A percentile compares a stretch with the other conserved stretches of the same genome.
These are phyloP conservation scores for Podochytrium sp. DNA, from an alignment of 192 early-diverging fungal genomes.

Conservation along the genomic window DNA sequence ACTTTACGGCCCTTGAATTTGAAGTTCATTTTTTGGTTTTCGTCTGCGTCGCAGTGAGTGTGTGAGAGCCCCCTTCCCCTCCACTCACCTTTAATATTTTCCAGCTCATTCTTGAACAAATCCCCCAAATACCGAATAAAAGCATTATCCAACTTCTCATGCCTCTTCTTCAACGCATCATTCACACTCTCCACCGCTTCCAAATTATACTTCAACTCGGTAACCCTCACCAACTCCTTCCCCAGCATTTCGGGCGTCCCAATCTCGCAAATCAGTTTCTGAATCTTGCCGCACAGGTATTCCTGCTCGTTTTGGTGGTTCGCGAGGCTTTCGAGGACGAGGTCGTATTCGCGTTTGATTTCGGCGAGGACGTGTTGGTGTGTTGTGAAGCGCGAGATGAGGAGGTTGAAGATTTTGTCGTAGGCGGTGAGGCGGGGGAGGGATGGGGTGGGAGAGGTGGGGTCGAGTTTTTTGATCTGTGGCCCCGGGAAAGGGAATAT, in stretches of 20 bases:
- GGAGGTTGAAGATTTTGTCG: conserved; percentile 28
- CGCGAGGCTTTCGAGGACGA: conserved; percentile 6
- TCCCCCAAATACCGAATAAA: conserved; percentile 21
- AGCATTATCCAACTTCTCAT: conserved; percentile 11
- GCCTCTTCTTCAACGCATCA: conserved; percentile 8
- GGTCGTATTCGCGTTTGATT: conserved; percentile 34
- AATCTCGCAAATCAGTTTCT: conserved; percentile 34
- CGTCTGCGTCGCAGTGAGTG: conserved; percentile 1
- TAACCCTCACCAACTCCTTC: conserved; percentile 21
- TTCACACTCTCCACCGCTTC: conserved; percentile 7
- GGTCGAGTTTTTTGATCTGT: neutral
- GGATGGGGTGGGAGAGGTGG: neutral
- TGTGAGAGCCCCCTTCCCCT: neutral
- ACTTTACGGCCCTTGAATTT: conserved; percentile 34
- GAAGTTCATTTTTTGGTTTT: conserved; percentile 29
- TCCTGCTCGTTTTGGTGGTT: conserved; percentile 25
- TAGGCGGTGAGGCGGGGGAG: conserved; percentile 1
- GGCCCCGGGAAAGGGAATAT: too few relatives aligned
- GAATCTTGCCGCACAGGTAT: conserved; percentile 27
- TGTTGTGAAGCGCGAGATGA: conserved; percentile 24
- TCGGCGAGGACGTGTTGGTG: conserved; percentile 20
- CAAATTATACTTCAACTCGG: neutral
- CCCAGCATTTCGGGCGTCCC: conserved; percentile 33
- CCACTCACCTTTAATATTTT: conserved; percentile 1
- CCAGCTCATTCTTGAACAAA: conserved; percentile 30